Evolutionary conservation across 176 grass and related monocot species (phyloP).

Genomic region (Cocos nucifera): DNA sequence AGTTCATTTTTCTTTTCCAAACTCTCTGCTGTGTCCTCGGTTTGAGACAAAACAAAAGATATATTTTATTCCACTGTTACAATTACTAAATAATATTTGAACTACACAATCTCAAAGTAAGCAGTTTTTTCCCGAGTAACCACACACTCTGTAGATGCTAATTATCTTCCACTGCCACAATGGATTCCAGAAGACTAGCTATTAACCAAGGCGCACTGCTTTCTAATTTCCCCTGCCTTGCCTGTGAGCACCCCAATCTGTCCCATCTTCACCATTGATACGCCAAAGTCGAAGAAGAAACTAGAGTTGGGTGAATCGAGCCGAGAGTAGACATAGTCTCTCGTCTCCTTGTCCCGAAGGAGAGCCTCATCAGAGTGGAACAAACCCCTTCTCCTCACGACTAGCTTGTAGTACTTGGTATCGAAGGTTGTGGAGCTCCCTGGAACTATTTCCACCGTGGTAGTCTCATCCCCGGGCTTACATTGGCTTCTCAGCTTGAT

Average conservation of each 20-base stretch:
- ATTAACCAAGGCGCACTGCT: background rate
- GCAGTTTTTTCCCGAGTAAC: no score
- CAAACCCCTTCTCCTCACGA: slow-evolving; percentile 32
- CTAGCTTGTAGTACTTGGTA: slow-evolving; percentile 43
- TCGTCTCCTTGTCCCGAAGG: slow-evolving; percentile 39
- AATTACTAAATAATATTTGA: no score
- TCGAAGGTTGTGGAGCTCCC: slow-evolving; percentile 61
- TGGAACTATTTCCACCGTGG: slow-evolving; percentile 56
- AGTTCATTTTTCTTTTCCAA: no score
- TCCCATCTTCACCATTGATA: slow-evolving; percentile 35
- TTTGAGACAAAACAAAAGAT: no score
- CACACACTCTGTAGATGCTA: no score
- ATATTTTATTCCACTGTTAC: no score
- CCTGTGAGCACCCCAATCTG: slow-evolving; percentile 40
- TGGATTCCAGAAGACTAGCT: no score
- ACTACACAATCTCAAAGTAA: no score
- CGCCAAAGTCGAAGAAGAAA: slow-evolving; percentile 60
- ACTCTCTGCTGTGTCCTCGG: no score
- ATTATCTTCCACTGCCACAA: no score
- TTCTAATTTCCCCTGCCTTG: slow-evolving; percentile 51
- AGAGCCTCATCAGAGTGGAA: slow-evolving; percentile 71
- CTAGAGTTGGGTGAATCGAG: slow-evolving; percentile 13
- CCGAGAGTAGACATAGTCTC: slow-evolving; percentile 19
- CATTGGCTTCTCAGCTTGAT: slow-evolving; percentile 24
- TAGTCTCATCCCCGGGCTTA: slow-evolving; percentile 6